phyloP scores from a whole-genome alignment of 2,329 filamentous ascomycete species.

The Colletotrichum echinochloae region DNA sequence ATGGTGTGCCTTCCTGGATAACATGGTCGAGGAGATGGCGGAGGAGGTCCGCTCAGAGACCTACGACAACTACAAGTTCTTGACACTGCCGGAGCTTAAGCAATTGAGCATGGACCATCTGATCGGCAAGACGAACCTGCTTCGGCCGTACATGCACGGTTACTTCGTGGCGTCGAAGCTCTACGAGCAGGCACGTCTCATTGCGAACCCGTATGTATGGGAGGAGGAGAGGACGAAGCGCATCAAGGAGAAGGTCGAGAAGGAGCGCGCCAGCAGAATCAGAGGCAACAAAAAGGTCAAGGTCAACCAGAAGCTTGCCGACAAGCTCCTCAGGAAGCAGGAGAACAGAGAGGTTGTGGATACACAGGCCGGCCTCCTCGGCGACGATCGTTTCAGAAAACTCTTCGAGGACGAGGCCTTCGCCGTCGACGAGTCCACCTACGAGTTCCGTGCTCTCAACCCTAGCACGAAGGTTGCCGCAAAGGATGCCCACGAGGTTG shows the following conservation, averaged over 20 bases:
- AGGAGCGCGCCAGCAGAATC: constrained; percentile 95
- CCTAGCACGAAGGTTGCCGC: constrained; percentile 73
- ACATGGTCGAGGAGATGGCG: constrained; percentile 98
- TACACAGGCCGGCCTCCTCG: constrained; percentile 74
- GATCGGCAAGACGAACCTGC: constrained; percentile 87
- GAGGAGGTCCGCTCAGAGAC: constrained; percentile 83
- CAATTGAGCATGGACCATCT: constrained; percentile 89
- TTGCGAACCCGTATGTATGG: constrained; percentile 93
- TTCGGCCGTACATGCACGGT: constrained; percentile 98
- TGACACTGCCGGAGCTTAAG: constrained; percentile 87
- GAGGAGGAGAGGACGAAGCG: constrained; percentile 92
- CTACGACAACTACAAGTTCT: constrained; percentile 99
- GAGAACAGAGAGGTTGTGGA: constrained; percentile 70
- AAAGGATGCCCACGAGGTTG: constrained; percentile 40
- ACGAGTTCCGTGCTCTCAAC: constrained; percentile 90
- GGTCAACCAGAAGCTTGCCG: constrained; percentile 87
- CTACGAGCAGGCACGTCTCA: constrained; percentile 93
- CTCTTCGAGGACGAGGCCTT: constrained; percentile 96
- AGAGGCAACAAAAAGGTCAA: constrained; percentile 97
- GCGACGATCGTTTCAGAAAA: constrained; percentile 86
- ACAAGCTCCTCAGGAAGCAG: constrained; percentile 77
- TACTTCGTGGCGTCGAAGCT: constrained; percentile 96
- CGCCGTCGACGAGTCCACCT: constrained; percentile 87
- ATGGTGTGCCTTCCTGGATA: constrained; percentile 98
- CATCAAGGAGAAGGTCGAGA: constrained; percentile 94